A percentile compares a stretch with the other conserved stretches of the same genome.
phyloP scores from a whole-genome alignment of 164 flowering plant species.

The Berberis thunbergii region DNA sequence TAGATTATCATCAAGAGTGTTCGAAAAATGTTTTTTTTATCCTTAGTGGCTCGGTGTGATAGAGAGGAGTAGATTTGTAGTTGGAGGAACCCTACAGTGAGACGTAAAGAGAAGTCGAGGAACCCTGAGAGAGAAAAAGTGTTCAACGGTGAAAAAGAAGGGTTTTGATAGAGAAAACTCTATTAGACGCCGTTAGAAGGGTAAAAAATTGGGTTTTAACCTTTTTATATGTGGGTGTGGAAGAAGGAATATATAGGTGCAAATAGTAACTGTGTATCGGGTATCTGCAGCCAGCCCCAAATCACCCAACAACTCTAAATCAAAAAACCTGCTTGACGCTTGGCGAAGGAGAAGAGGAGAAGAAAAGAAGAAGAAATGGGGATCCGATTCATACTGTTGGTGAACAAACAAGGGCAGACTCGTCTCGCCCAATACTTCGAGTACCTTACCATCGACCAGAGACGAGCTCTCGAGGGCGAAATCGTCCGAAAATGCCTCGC shows the following conservation, averaged over 20 bases:
- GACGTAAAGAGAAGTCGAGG: too few species aligned
- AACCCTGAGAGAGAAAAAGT: too few species aligned
- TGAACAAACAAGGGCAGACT: slow-evolving; percentile 99
- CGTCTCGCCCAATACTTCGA: slow-evolving; percentile 98
- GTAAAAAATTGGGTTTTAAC: too few species aligned
- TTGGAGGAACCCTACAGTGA: too few species aligned
- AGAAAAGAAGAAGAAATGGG: slow-evolving; percentile 25
- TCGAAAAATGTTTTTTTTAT: too few species aligned
- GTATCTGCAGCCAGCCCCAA: neutral
- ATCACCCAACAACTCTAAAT: neutral
- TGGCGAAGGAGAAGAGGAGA: neutral
- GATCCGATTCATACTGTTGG: slow-evolving; percentile 91
- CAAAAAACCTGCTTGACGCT: neutral
- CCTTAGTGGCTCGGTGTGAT: too few species aligned
- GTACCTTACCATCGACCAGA: slow-evolving; percentile 81
- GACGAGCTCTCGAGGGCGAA: slow-evolving; percentile 97
- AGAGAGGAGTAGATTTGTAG: too few species aligned
- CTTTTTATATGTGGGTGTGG: too few species aligned
- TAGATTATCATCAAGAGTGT: too few species aligned
- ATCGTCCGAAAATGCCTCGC: slow-evolving; percentile 98
- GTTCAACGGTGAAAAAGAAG: too few species aligned
- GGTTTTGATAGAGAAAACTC: too few species aligned
- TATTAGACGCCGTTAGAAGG: too few species aligned
- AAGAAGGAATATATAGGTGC: neutral
- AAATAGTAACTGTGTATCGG: neutral